phyloP scores from a whole-genome alignment of 495 filamentous ascomycete species.

The Parathielavia hyrcaniae region DNA sequence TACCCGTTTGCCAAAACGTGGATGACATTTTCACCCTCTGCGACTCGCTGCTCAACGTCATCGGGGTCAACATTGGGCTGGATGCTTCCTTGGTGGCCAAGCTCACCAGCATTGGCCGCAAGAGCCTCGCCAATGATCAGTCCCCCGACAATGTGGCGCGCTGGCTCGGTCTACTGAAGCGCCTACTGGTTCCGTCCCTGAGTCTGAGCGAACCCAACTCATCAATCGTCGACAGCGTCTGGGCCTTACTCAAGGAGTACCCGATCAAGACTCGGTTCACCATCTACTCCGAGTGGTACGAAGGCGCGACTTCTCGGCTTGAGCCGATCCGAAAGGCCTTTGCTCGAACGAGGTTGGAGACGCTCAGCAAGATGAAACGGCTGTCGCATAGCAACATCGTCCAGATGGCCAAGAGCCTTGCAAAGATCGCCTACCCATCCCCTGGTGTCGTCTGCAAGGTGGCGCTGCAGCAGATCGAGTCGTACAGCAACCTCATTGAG shows the following conservation, averaged over 20 bases:
- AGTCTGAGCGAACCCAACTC: slow-evolving; percentile 78
- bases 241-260: slow-evolving; percentile 70
- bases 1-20: slow-evolving; percentile 81
- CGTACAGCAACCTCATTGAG: slow-evolving; percentile 87
- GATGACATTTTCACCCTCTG: slow-evolving; percentile 89
- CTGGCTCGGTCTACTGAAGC: slow-evolving; percentile 76
- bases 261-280: slow-evolving; percentile 71
- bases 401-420: slow-evolving; percentile 74
- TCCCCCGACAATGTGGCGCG: slow-evolving; percentile 62
- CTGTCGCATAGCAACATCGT: slow-evolving; percentile 79
- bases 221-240: slow-evolving; percentile 76
- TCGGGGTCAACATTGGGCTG: slow-evolving; percentile 80
- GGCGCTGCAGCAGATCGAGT: slow-evolving; percentile 79
- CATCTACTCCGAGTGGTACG: slow-evolving; percentile 91
- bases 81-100: slow-evolving; percentile 73
- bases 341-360: slow-evolving; percentile 65
- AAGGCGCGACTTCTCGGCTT: slow-evolving; percentile 63
- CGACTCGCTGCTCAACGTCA: slow-evolving; percentile 72
- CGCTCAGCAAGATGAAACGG: slow-evolving; percentile 73
- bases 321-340: slow-evolving; percentile 77
- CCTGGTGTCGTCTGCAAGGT: slow-evolving; percentile 89
- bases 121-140: slow-evolving; percentile 61
- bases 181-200: slow-evolving; percentile 74
- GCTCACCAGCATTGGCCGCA: slow-evolving; percentile 70
- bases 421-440: slow-evolving; percentile 78